Base-by-base conservation (phyloP, 108 stramenopile species). In the Pseudonitzschia pungens region DNA sequence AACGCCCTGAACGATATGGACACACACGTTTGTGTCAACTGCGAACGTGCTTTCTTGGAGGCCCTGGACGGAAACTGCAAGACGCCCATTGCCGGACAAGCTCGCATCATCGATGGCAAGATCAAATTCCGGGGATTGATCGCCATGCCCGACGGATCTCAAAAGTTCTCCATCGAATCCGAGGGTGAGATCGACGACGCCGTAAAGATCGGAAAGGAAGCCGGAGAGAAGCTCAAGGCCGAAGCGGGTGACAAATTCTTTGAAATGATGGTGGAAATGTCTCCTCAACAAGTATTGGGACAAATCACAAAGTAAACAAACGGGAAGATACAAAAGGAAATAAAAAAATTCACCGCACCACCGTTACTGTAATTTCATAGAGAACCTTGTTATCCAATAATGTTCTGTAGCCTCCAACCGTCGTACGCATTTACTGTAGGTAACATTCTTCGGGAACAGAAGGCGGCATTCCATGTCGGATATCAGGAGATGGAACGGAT, bases 71-170 rank as follows among this genome's bases (percentile, higher is more conserved):
- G 99, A 57, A 99, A 99, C 84, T 99, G 99, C 81, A 97, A 98
- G 84, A 98, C 99, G 9, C 99, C 99, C 66, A 99, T 99, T 85
- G 99, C 98, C 29, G 99, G 99, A 73, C 99, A 98, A 87, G 97
- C 96, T 16, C 65, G 81, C 26, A 90, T 94, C 69, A 78, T 96
- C 52, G 90, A 96, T 74, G 93, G 91, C 22, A 83, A 93, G 87
- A 89, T 96, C 65, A 69, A 78, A 22, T 96, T 96, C 83, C 71
- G 84, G 31, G 96, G 96, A 57, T 85, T 96, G 87, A 93, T 96
- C 83, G 91, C 96, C 71, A 93, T 93, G 91, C 93, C 93, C 28
- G 92, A 96, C 84, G 96, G 96, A 60, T 87, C 88, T 33, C 50
- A 90, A 64, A 92, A 87, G 60, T 96, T 84, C 84, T 85, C 87